phyloP scores from a whole-genome alignment of 768 basidiomycete genomes.

The Termitomyces sp. region DNA sequence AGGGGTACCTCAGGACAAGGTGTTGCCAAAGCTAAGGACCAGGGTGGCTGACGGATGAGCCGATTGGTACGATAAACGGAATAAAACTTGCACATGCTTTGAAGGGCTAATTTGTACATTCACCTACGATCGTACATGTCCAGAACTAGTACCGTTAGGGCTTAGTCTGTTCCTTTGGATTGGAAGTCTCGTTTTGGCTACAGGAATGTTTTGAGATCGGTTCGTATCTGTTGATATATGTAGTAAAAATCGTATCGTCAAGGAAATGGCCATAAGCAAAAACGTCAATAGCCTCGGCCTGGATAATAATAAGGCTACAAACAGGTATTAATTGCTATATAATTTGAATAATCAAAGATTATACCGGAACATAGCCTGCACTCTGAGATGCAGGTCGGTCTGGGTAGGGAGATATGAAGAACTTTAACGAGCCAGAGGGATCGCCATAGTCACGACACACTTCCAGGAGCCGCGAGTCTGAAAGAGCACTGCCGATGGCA shows the following conservation, averaged over 20 bases:
- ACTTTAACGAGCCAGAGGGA: conserved; percentile 43
- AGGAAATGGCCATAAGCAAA: neutral
- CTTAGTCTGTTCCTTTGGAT: neutral
- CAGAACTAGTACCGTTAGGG: conserved; percentile 6
- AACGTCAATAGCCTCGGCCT: conserved; percentile 7
- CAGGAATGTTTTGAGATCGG: neutral
- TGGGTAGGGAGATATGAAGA: conserved; percentile 43
- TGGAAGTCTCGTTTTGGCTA: neutral
- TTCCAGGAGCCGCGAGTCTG: conserved; percentile 32
- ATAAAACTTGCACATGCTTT: conserved; percentile 2
- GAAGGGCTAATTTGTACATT: conserved; percentile 11
- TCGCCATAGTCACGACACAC: conserved; percentile 40
- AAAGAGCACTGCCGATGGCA: conserved; percentile 35
- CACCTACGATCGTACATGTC: conserved; percentile 16
- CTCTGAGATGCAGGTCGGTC: conserved; percentile 29
- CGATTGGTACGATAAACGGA: neutral
- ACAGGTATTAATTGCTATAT: neutral
- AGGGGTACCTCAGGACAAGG: neutral
- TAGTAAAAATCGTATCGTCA: neutral
- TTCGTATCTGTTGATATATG: neutral
- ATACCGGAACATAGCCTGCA: conserved; percentile 13
- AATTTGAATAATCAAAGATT: neutral
- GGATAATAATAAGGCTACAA: conserved; percentile 8
- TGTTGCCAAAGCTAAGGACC: neutral
- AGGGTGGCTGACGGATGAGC: conserved; percentile 8